A percentile compares a stretch with the other conserved stretches of the same genome.
Evolutionary conservation across 2,329 filamentous ascomycete genomes (phyloP).

Genomic region (Chalaropsis thielavioides): DNA sequence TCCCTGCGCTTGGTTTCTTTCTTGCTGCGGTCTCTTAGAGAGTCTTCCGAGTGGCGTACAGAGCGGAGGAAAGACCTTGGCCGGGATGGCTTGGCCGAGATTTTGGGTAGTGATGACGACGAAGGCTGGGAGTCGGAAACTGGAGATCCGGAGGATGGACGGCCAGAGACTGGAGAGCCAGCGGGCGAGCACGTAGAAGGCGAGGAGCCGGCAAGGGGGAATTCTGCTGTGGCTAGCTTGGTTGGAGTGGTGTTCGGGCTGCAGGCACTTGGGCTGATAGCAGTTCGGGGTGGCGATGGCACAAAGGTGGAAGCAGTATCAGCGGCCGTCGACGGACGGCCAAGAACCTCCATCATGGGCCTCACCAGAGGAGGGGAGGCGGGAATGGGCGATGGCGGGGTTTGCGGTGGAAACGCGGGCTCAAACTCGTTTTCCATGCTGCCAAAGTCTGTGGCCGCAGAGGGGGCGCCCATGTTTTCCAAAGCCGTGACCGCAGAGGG

Average conservation of each 20-base stretch:
- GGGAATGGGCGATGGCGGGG: not conserved
- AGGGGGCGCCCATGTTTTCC: too few species aligned
- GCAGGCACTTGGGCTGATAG: not conserved
- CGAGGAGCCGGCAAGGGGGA: not conserved
- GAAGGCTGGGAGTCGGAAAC: not conserved
- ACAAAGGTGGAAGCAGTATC: constrained; percentile 10
- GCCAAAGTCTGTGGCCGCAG: not conserved
- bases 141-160: not conserved
- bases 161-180: not conserved
- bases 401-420: constrained; percentile 3
- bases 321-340: constrained; percentile 1
- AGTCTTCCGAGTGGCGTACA: constrained; percentile 1
- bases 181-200: not conserved
- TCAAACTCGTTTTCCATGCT: constrained; percentile 15
- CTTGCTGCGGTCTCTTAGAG: constrained; percentile 1
- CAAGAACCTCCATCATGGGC: constrained; percentile 13
- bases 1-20: constrained; percentile 4
- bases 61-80: constrained; percentile 10
- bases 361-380: constrained; percentile 2
- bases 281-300: not conserved
- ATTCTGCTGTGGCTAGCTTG: not conserved
- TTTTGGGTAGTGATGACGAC: not conserved
- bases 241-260: not conserved
- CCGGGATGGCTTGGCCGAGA: not conserved
- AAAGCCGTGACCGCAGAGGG: too few species aligned